These are phyloP conservation scores for Emmonsiellopsis sp. DNA, from an alignment of 2,329 filamentous ascomycete genomes.

Conservation along the genomic window DNA sequence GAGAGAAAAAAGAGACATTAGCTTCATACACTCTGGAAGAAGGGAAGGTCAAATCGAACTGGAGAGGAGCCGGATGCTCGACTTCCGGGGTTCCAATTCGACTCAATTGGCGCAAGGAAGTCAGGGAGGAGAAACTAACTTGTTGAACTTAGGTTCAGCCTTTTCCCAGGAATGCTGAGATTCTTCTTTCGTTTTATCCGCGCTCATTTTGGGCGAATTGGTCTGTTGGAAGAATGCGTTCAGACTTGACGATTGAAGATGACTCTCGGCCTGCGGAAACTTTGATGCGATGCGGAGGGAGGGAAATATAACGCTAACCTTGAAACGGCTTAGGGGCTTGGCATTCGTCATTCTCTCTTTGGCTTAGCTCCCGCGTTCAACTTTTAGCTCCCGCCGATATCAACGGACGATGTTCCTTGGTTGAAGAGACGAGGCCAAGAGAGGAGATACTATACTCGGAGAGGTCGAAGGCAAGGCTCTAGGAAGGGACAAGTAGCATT, in stretches of 20 bases:
- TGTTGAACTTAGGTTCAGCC: constrained; percentile 52
- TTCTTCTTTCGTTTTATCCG: not conserved
- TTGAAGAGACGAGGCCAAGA: no score
- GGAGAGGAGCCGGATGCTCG: not conserved
- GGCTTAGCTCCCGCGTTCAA: no score
- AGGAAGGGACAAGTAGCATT: no score
- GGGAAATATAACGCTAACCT: no score
- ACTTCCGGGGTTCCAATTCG: not conserved
- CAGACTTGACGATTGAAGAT: not conserved
- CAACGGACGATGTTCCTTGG: no score
- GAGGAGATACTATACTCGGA: no score
- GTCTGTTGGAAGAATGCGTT: not conserved
- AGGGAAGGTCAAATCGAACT: constrained; percentile 5
- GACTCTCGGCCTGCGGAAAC: not conserved
- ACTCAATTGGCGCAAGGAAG: not conserved
- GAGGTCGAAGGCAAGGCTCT: no score
- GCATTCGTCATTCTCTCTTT: no score
- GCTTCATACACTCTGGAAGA: not conserved
- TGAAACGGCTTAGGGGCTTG: no score
- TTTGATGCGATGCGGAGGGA: not conserved
- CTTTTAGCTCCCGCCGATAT: no score
- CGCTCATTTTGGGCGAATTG: not conserved
- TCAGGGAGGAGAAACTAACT: constrained; percentile 34
- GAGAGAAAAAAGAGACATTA: constrained; percentile 1
- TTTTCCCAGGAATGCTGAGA: constrained; percentile 39